Base-by-base conservation (phyloP, 2,329 filamentous ascomycete genomes). In the Parasarocladium wereldwijsianum region DNA sequence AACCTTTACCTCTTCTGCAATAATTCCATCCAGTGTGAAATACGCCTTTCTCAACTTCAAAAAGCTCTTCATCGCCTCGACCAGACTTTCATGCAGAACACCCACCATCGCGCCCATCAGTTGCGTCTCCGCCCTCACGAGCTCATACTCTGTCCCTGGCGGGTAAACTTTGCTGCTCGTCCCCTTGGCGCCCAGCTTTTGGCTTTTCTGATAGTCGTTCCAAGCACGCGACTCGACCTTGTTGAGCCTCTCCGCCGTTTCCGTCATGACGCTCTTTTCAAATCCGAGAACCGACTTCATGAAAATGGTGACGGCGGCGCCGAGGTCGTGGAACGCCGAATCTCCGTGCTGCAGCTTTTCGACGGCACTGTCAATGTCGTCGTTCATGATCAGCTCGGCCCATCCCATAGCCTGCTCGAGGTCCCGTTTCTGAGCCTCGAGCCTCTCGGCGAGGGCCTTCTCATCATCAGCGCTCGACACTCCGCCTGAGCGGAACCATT, bases 21-120 rank as follows among this genome's bases (percentile, higher is more conserved):
- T 65, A 32, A 98, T 81, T 8, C 65, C 66, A 43, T 93, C 80
- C 4, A 98, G 61, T 0, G 84, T 78, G 22, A 84, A 59, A 44
- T 81, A 96, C 0, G 87, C 87, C 49, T 92, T 93, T 37, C 87
- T 68, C 41, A 96, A 55, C 53, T 90, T 93, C 48, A 93, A 92
- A 46, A 96, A 96, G 5, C 84, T 84, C 53, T 78, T 84, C 50
- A 96, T 70, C 11, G 76, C 84, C 50, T 96, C 90, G 0, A 86
- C 87, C 43, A 96, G 56, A 47, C 82, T 93, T 58, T 96, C 90
- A 40, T 92, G 92, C 42, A 96, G 58, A 11, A 96, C 82, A 1
- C 75, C 83, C 1, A 94, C 75, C 2, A 98, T 77, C 1, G 86
- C 86, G 33, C 72, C 70, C 78, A 94, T 93, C 38, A 94, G 64